Evolutionary conservation across 2,329 filamentous ascomycete species (phyloP), one percentile per base, ranked within the genome.

Genomic region (Fragosphaeria purpurea): DNA sequence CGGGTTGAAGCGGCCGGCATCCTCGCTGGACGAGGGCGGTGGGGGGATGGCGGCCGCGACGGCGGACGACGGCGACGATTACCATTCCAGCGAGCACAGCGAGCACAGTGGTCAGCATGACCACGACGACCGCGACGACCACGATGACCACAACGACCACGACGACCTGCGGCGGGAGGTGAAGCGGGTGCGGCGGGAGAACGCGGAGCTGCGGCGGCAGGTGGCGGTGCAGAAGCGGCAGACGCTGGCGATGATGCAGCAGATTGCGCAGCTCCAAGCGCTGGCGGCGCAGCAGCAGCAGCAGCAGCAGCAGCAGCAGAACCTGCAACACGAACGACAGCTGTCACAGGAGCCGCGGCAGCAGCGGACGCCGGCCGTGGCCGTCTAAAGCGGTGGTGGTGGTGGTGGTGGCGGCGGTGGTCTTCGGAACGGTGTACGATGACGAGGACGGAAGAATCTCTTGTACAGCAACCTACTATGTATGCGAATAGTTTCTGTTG

Each of bases 101-200:
- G 66, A 66, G 12, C 62, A 66, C 4, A 67, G 65, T 13, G 76
- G 77, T 39, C 63, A 86, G 35, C 79, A n/a, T 13, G 41, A 46
- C 59, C 53, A 48, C 60, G 44, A 61, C 65, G 50, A 57, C 62
- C 12, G 63, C 10, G 46, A 11, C 12, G 41, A 40, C 6, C n/a
- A 39, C 7, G 44, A 32, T 31, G 59, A 60, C 53, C 62, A 64
- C 10, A 68, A 71, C 43, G 66, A 66, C n/a, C 62, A 66, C 4
- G 67, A 65, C 13, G 76, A 77, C 40, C 63, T 86, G 35, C 79
- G 77, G 22, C 75, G 80, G 44, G 82, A 87, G 61, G 67, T 85
- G 54, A 86, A 85, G 66, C 74, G 82, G 37, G 67, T 88, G 38
- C 74, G 77, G n/a, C 70, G 70, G 44, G 83, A 87, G 62, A 82